Evolutionary conservation across 2,329 filamentous ascomycete species (phyloP), one percentile per base, ranked within the genome.

Genomic region (Colletotrichum eremochloae): DNA sequence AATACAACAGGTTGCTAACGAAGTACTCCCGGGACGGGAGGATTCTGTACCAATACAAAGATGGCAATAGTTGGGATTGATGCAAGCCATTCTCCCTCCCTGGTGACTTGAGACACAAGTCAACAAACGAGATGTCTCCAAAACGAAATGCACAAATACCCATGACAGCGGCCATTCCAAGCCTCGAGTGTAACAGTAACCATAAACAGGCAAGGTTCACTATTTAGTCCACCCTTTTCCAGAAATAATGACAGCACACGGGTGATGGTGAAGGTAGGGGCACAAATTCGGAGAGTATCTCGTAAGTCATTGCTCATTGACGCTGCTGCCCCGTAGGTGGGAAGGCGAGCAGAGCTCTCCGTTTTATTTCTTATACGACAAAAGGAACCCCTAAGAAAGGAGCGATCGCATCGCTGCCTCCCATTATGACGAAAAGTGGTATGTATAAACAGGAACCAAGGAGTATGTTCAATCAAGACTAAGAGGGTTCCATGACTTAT

Each of bases 1-100:
- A 9, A 31, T 50, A 36, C 36, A 33, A 42, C 20, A 29, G 12
- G 55, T 46, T 48, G 64, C 60, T 67, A 67, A 72, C 48, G 63
- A 72, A 56, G 33, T 60, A 53, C 66, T 58, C 44, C 61, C 64
- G 53, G 42, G 55, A 29, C 44, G 52, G 38, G 62, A 60, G 60
- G 66, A 52, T 68, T 46, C 62, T 75, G 74, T 75, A 75, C 64
- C 74, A 75, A 75, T 66, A 75, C 72, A 73, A 52, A 55, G 46
- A 68, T 71, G 70, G 65, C 74, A 72, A 74, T 75, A 74, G 68
- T 75, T 57, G 66, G 42, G 52, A 73, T 52, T 72, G 70, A 71
- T 33, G 50, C 62, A 55, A 64, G 15, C 50, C 18, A 2, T 31
- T 53, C 5, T 31, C 64, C 3, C 31, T 48, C 24, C 14, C 38